Conservation (phyloP, 2,329 filamentous ascomycete genomes). For the Colletotrichum sp. region DNA sequence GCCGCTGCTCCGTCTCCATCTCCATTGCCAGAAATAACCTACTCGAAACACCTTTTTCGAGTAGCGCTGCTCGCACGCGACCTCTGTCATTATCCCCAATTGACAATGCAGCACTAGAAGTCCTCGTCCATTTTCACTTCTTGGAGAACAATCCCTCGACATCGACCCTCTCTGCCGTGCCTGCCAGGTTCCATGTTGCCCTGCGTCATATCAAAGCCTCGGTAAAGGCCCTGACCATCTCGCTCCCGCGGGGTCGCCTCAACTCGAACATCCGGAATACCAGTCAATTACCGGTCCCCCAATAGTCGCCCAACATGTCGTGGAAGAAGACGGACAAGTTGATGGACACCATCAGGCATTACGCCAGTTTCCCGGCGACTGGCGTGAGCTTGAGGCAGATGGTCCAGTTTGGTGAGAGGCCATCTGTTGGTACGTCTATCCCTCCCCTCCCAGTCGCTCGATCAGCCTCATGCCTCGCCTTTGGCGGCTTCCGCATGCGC, state of each 20-base stretch:
- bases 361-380: slow-evolving; percentile 95
- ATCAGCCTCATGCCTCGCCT: slow-evolving; percentile 6
- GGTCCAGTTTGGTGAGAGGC: slow-evolving; percentile 97
- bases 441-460: slow-evolving; percentile 8
- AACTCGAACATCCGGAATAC: slow-evolving; percentile 2
- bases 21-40: slow-evolving; percentile 20
- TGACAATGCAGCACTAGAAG: slow-evolving; percentile 15
- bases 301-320: slow-evolving; percentile 69
- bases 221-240: slow-evolving; percentile 21
- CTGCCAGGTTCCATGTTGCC: slow-evolving; percentile 21
- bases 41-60: slow-evolving; percentile 8
- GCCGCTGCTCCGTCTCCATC: slow-evolving; percentile 6
- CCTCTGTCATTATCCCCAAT: not conserved
- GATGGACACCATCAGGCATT: slow-evolving; percentile 98
- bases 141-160: not conserved
- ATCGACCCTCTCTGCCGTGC: not conserved
- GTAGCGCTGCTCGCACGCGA: slow-evolving; percentile 8
- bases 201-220: slow-evolving; percentile 26
- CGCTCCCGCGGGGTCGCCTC: slow-evolving; percentile 24
- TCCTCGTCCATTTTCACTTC: not conserved
- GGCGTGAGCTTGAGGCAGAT: slow-evolving; percentile 97
- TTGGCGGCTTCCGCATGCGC: not conserved
- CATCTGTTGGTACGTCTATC: slow-evolving; percentile 76
- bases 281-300: slow-evolving; percentile 16
- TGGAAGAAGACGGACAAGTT: slow-evolving; percentile 90